phyloP scores from a whole-genome alignment of 345 rosid genomes.

The Leavenworthia alabamica region DNA sequence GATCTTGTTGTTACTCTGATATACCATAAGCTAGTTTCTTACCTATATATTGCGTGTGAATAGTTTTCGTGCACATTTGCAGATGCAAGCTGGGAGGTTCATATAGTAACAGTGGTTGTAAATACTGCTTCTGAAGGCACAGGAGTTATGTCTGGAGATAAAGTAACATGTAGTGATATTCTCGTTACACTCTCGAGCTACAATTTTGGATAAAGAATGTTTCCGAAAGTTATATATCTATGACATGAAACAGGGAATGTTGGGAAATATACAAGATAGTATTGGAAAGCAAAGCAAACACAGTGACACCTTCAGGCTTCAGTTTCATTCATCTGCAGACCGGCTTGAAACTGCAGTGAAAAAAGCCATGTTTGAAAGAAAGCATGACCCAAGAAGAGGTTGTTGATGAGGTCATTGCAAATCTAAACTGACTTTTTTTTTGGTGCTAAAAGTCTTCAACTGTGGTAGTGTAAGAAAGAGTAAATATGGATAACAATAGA shows the following conservation, averaged over 20 bases:
- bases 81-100: background rate
- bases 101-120: too few relatives aligned
- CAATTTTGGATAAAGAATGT: background rate
- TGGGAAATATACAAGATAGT: constrained; percentile 75
- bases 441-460: too few relatives aligned
- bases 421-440: constrained; percentile 35
- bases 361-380: constrained; percentile 59
- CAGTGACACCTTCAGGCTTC: constrained; percentile 91
- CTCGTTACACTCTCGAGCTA: background rate
- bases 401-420: constrained; percentile 65
- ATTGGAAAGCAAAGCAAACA: constrained; percentile 71
- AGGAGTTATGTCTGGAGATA: constrained; percentile 99
- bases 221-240: constrained; percentile 2
- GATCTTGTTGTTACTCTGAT: background rate
- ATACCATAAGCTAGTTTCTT: background rate
- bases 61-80: background rate
- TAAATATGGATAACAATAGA: too few relatives aligned
- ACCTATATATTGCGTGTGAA: background rate
- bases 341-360: constrained; percentile 82
- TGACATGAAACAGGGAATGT: constrained; percentile 58
- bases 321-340: constrained; percentile 88
- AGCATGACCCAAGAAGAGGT: constrained; percentile 76
- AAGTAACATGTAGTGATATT: background rate
- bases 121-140: constrained; percentile 98
- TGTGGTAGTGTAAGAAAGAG: too few relatives aligned